Conservation (phyloP, 805 yeast species). For the Candida parachauliodes region DNA sequence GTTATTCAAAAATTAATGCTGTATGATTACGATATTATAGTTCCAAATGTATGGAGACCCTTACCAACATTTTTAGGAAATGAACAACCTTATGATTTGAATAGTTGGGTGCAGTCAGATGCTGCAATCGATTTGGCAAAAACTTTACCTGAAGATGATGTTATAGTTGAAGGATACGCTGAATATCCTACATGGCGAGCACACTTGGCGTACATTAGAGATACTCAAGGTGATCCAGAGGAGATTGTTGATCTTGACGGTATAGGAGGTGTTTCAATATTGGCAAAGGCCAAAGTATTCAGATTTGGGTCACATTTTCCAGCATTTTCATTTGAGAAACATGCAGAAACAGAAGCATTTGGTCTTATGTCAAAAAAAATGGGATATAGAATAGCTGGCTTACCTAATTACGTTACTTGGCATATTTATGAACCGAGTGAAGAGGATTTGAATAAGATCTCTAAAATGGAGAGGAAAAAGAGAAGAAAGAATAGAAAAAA, state of each 20-base stretch:
- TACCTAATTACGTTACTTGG: constrained; percentile 89
- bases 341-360: constrained; percentile 86
- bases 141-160: constrained; percentile 71
- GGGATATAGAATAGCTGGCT: constrained; percentile 82
- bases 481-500: constrained; percentile 36
- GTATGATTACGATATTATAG: constrained; percentile 64
- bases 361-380: constrained; percentile 75
- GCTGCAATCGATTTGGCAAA: constrained; percentile 67
- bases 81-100: constrained; percentile 93
- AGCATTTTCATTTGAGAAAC: constrained; percentile 78
- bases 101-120: constrained; percentile 92
- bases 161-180: constrained; percentile 84
- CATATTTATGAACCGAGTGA: constrained; percentile 88
- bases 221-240: constrained; percentile 54
- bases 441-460: constrained; percentile 71
- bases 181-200: constrained; percentile 85
- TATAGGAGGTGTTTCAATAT: constrained; percentile 81
- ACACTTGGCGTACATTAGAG: constrained; percentile 71
- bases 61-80: constrained; percentile 85
- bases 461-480: constrained; percentile 62
- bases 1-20: constrained; percentile 74
- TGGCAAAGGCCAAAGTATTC: constrained; percentile 71
- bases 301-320: constrained; percentile 82
- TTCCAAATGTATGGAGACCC: constrained; percentile 96
- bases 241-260: constrained; percentile 76